These are phyloP conservation scores for Hypoxylon lienhwacheense DNA, from an alignment of 495 filamentous ascomycete species.

Conservation along the genomic window DNA sequence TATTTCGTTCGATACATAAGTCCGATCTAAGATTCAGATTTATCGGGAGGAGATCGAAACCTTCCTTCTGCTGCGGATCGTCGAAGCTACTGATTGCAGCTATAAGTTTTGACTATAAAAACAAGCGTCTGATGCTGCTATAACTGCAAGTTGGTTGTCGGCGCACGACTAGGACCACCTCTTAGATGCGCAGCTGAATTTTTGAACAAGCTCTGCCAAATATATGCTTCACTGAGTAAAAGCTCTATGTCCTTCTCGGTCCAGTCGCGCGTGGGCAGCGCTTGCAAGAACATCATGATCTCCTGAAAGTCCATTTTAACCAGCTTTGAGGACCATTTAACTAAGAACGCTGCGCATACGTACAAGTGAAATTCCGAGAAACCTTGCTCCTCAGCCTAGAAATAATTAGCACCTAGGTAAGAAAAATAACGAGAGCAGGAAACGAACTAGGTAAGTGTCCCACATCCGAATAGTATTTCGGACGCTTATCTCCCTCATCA, in stretches of 20 bases:
- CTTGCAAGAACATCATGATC: conserved; percentile 99
- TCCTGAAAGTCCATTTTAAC: conserved; percentile 98
- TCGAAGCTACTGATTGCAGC: no score
- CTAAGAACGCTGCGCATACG: conserved; percentile 97
- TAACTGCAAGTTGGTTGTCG: conserved; percentile 48
- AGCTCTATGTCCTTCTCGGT: conserved; percentile 98
- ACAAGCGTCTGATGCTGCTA: conserved; percentile 14
- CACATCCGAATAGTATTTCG: conserved; percentile 98
- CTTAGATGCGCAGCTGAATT: conserved; percentile 83
- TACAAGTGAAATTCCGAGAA: conserved; percentile 98
- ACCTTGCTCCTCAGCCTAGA: conserved; percentile 92
- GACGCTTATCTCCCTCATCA: conserved; percentile 96
- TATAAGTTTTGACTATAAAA: no score
- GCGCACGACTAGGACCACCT: conserved; percentile 44
- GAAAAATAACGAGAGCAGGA: neutral
- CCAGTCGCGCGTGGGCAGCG: conserved; percentile 91
- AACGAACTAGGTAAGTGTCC: conserved; percentile 93
- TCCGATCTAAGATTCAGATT: no score
- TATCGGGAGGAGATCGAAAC: no score
- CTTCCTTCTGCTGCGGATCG: no score
- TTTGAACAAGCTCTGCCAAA: conserved; percentile 92
- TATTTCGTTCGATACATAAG: no score
- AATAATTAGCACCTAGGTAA: neutral
- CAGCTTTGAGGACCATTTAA: conserved; percentile 95
- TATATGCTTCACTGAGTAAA: conserved; percentile 90